Percentiles rank a stretch among this genome's conserved stretches.
These are phyloP conservation scores for Tylopilus vinaceipallidus DNA, from an alignment of 768 basidiomycete species.

Conservation along the genomic window DNA sequence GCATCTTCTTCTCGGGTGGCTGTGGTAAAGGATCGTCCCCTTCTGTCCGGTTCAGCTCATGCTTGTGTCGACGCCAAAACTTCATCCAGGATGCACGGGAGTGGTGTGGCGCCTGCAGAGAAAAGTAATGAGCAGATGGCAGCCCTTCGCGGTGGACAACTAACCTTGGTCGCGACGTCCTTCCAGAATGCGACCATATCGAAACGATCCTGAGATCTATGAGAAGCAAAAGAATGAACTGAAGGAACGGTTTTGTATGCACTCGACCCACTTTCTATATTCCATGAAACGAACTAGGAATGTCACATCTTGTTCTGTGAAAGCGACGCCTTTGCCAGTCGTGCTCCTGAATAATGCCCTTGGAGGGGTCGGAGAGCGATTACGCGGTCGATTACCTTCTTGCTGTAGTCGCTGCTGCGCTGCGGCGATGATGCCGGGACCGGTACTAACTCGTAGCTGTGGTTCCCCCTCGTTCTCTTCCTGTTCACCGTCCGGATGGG, in stretches of 20 bases:
- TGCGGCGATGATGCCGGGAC: slow-evolving; percentile 45
- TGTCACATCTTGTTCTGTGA: slow-evolving; percentile 78
- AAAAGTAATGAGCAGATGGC: not conserved
- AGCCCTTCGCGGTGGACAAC: slow-evolving; percentile 8
- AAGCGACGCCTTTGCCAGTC: slow-evolving; percentile 87
- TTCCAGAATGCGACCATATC: slow-evolving; percentile 83
- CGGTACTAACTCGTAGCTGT: slow-evolving; percentile 33
- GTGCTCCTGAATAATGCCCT: slow-evolving; percentile 78
- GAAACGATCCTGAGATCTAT: slow-evolving; percentile 54
- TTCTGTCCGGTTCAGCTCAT: slow-evolving; percentile 69
- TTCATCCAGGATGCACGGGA: slow-evolving; percentile 95
- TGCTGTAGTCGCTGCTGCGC: slow-evolving; percentile 42
- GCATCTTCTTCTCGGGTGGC: slow-evolving; percentile 85
- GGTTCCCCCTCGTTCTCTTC: slow-evolving; percentile 44
- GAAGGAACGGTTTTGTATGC: not conserved
- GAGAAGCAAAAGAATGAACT: slow-evolving; percentile 7
- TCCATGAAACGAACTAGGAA: slow-evolving; percentile 78
- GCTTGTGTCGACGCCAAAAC: slow-evolving; percentile 85
- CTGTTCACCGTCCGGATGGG: slow-evolving; percentile 41
- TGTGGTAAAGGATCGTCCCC: slow-evolving; percentile 68
- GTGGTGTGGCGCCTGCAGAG: slow-evolving; percentile 75
- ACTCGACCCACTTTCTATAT: slow-evolving; percentile 59
- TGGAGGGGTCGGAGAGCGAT: slow-evolving; percentile 79
- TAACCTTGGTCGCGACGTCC: slow-evolving; percentile 67
- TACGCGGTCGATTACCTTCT: slow-evolving; percentile 40